Percentiles rank a stretch among this genome's conserved stretches.
These are phyloP conservation scores for Chalciporus piperatoides DNA, from an alignment of 1,284 basidiomycete genomes.

Conservation along the genomic window DNA sequence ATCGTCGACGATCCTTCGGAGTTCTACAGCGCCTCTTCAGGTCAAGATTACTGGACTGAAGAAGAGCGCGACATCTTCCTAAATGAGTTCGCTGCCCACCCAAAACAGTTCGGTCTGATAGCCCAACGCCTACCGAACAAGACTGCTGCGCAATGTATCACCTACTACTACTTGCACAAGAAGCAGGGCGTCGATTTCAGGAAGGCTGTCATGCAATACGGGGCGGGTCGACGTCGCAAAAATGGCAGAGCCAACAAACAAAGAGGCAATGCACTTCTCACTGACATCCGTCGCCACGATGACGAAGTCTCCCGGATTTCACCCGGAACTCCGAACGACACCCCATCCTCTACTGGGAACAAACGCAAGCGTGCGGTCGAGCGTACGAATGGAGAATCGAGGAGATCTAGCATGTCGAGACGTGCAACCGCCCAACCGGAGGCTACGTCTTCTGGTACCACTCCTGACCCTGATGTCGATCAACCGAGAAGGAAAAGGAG, in stretches of 20 bases:
- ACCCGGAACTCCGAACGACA: constrained; percentile 30
- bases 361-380: constrained; percentile 32
- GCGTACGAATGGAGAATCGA: constrained; percentile 31
- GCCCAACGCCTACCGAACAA: constrained; percentile 82
- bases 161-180: constrained; percentile 95
- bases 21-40: constrained; percentile 73
- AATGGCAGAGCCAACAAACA: constrained; percentile 62
- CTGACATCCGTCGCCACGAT: constrained; percentile 77
- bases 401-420: constrained; percentile 35
- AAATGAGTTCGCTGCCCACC: constrained; percentile 78
- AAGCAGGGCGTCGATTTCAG: constrained; percentile 85
- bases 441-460: constrained; percentile 40
- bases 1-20: constrained; percentile 73
- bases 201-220: constrained; percentile 61
- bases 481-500: constrained; percentile 39
- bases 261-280: constrained; percentile 71
- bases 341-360: constrained; percentile 26
- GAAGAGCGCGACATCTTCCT: constrained; percentile 81
- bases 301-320: constrained; percentile 54
- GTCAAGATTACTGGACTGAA: constrained; percentile 81
- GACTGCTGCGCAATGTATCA: constrained; percentile 85
- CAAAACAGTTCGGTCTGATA: constrained; percentile 93
- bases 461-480: constrained; percentile 68
- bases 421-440: constrained; percentile 42
- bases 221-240: constrained; percentile 59